phyloP scores from a whole-genome alignment of 2,329 filamentous ascomycete species.

The Paecilomyces dactylethromorphus region DNA sequence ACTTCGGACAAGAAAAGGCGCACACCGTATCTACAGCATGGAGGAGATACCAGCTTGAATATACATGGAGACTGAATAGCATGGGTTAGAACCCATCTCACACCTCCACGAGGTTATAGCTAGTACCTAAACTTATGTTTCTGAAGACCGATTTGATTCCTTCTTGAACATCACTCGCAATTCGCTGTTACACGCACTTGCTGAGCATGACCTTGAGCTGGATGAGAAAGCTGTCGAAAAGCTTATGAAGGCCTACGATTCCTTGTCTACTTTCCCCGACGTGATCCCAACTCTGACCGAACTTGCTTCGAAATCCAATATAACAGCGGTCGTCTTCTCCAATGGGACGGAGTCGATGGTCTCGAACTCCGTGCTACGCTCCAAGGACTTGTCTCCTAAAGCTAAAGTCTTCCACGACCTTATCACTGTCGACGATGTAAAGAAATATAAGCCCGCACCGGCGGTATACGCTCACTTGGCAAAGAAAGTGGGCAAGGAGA shows the following conservation, averaged over 20 bases:
- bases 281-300: conserved; percentile 48
- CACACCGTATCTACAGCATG: conserved; percentile 54
- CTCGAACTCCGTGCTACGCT: conserved; percentile 51
- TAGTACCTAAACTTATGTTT: not conserved
- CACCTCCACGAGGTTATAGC: not conserved
- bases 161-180: conserved; percentile 59
- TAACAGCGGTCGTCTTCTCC: conserved; percentile 60
- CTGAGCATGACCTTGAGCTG: conserved; percentile 49
- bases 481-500: conserved; percentile 41
- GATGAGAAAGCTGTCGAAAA: conserved; percentile 36
- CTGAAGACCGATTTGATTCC: conserved; percentile 51
- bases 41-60: conserved; percentile 67
- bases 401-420: conserved; percentile 47
- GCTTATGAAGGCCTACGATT: conserved; percentile 60
- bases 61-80: conserved; percentile 68
- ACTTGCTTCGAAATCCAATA: conserved; percentile 33
- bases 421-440: conserved; percentile 55
- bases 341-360: conserved; percentile 64
- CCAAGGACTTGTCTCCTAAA: conserved; percentile 48
- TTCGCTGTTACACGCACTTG: conserved; percentile 57
- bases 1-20: conserved; percentile 55
- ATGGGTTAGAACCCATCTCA: conserved; percentile 50
- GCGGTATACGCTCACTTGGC: conserved; percentile 57
- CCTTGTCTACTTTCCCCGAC: conserved; percentile 59
- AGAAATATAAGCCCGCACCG: conserved; percentile 60